A percentile compares a stretch with the other conserved stretches of the same genome.
phyloP scores from a whole-genome alignment of 257 asterid genomes.

The Jacaranda copaia region DNA sequence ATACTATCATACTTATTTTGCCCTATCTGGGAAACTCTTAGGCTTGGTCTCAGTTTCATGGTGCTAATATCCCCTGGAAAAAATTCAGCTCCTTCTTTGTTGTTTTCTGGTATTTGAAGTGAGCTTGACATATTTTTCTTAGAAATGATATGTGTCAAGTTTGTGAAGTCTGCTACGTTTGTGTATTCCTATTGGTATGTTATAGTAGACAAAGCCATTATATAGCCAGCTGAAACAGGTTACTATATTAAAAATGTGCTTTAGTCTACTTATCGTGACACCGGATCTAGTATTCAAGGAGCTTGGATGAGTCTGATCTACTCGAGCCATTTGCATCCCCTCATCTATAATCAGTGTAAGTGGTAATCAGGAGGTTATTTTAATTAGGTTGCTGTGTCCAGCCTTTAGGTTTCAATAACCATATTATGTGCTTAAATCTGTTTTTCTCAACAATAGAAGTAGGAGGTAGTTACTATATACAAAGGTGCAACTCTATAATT shows the following conservation, averaged over 20 bases:
- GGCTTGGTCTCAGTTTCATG: slow-evolving; percentile 19
- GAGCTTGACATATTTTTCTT: slow-evolving; percentile 22
- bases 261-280: neutral
- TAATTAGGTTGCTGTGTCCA: neutral
- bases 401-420: neutral
- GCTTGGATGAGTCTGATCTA: slow-evolving; percentile 9
- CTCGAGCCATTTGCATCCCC: slow-evolving; percentile 9
- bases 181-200: slow-evolving; percentile 1
- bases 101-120: neutral
- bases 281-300: neutral
- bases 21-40: slow-evolving; percentile 12
- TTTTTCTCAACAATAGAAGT: neutral
- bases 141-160: slow-evolving; percentile 15
- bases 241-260: neutral
- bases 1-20: neutral
- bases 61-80: slow-evolving; percentile 4
- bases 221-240: slow-evolving; percentile 3
- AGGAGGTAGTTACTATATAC: too few species aligned
- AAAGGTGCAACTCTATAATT: too few species aligned
- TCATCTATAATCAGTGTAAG: neutral
- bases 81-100: neutral
- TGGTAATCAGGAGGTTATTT: neutral
- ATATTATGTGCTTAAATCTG: neutral
- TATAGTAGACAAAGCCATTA: neutral
- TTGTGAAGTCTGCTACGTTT: slow-evolving; percentile 1